Base-by-base conservation (phyloP, 2,329 filamentous ascomycete species). In the Camptophora hylomeconis region DNA sequence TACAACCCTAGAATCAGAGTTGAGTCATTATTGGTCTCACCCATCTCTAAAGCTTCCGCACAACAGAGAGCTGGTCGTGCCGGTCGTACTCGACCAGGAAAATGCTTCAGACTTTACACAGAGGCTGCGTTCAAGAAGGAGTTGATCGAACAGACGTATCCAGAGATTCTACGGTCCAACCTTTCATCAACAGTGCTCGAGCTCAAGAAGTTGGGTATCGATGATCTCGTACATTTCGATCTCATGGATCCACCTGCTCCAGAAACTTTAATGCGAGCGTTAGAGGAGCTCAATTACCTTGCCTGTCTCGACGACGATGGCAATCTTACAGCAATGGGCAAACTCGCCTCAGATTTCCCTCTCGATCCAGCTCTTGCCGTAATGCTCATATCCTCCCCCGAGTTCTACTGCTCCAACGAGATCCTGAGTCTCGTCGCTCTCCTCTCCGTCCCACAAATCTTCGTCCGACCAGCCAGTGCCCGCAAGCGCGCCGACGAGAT, bases 381-480 rank as follows among this genome's bases (percentile, higher is more conserved):
- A 39, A 95, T 98, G 89, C 69, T 98, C 33, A 94, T 98, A 53
- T 86, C 80, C 7, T 93, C 86, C 5, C 87, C 89, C 7, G 89
- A 98, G 50, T 98, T 98, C 57, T 92, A 89, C 61, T 98, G 89
- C 66, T 93, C 86, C 24, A 95, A 95, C 56, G 89, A 98, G 62
- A 89, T 98, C 21, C 69, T 98, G 9, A 95, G 89, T 22, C 80
- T 98, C 45, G 93, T 86, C 1, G 80, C 89, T 1, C 71, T 98
- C 7, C 72, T 98, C 12, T 95, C 87, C 0, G 89, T 95, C 7
- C 89, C 89, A 0, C 82, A 94, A 52, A 73, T 95, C 36, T 98
- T 93, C 51, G 72, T 92, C 17, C 81, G 89, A 6, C 89, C 89
- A 1, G 79, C 80, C 26, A 74, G 71, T 47, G 77, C 81, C 44